Conservation (phyloP, 768 basidiomycete species). For the Leccinum aurantiacum region DNA sequence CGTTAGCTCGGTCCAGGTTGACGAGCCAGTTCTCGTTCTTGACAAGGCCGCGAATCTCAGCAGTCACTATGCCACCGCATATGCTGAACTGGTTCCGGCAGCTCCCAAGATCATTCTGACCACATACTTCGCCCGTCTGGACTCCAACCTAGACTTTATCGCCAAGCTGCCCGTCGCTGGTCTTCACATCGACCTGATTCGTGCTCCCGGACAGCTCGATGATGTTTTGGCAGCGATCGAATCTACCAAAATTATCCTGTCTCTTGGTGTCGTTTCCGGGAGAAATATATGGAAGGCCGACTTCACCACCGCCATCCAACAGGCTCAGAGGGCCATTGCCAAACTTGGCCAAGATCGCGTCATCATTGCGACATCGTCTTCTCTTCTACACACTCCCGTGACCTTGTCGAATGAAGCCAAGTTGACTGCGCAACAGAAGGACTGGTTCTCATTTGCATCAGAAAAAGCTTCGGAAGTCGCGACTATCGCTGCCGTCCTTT, state of each 20-base stretch:
- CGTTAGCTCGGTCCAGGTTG: conserved; percentile 92
- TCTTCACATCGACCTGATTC: conserved; percentile 95
- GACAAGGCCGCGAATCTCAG: conserved; percentile 77
- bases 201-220: conserved; percentile 88
- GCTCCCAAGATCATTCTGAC: conserved; percentile 92
- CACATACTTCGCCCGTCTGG: conserved; percentile 97
- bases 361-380: conserved; percentile 93
- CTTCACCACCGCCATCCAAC: conserved; percentile 77
- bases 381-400: conserved; percentile 97
- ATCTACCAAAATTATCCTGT: conserved; percentile 75
- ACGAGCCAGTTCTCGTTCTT: conserved; percentile 94
- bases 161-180: conserved; percentile 91
- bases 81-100: conserved; percentile 75
- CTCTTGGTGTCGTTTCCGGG: conserved; percentile 94
- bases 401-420: conserved; percentile 91
- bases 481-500: conserved; percentile 78
- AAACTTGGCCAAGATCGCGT: conserved; percentile 85
- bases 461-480: conserved; percentile 95
- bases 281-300: conserved; percentile 99
- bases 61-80: conserved; percentile 77
- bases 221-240: conserved; percentile 81
- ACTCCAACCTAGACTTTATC: conserved; percentile 83
- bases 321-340: conserved; percentile 81
- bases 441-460: conserved; percentile 98
- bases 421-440: conserved; percentile 83